A percentile compares a stretch with the other conserved stretches of the same genome.
phyloP scores from a whole-genome alignment of 352 stramenopile genomes.

The Blastocystis sp. region DNA sequence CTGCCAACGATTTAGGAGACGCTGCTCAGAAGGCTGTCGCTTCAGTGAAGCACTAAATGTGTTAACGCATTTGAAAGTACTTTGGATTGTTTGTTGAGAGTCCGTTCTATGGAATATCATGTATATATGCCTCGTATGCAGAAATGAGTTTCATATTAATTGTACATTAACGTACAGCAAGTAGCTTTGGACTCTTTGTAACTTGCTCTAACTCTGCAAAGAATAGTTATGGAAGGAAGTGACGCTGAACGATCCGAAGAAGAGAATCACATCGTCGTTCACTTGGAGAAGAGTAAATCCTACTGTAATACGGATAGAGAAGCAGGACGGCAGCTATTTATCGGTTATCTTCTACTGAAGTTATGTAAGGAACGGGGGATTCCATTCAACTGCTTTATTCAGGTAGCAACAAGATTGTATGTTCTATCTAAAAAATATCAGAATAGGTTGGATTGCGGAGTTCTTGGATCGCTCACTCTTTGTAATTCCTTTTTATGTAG shows the following conservation, averaged over 20 bases:
- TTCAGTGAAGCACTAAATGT: conserved; percentile 60
- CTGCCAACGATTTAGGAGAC: conserved; percentile 86
- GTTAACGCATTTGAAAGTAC: conserved; percentile 10
- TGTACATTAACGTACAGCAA: too few relatives aligned
- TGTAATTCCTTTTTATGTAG: background rate
- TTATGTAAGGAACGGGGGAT: conserved; percentile 6
- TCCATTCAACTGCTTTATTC: background rate
- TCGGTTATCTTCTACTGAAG: background rate
- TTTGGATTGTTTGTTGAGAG: conserved; percentile 4
- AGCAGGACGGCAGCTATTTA: background rate
- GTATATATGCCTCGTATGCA: too few relatives aligned
- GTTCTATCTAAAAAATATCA: background rate
- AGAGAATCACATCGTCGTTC: background rate
- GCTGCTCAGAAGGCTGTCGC: conserved; percentile 84
- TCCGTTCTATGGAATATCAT: too few relatives aligned
- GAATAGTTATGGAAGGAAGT: too few relatives aligned
- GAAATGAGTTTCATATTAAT: too few relatives aligned
- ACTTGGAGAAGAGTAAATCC: background rate
- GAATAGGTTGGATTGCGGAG: background rate
- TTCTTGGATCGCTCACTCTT: background rate
- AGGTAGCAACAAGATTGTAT: background rate
- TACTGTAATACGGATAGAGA: background rate
- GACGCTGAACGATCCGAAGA: too few relatives aligned
- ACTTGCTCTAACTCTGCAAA: too few relatives aligned
- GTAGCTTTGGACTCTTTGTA: too few relatives aligned